Percentiles rank a stretch among this genome's conserved stretches.
These are phyloP conservation scores for Pyrenophora seminiperda DNA, from an alignment of 2,329 filamentous ascomycete genomes.

Conservation along the genomic window DNA sequence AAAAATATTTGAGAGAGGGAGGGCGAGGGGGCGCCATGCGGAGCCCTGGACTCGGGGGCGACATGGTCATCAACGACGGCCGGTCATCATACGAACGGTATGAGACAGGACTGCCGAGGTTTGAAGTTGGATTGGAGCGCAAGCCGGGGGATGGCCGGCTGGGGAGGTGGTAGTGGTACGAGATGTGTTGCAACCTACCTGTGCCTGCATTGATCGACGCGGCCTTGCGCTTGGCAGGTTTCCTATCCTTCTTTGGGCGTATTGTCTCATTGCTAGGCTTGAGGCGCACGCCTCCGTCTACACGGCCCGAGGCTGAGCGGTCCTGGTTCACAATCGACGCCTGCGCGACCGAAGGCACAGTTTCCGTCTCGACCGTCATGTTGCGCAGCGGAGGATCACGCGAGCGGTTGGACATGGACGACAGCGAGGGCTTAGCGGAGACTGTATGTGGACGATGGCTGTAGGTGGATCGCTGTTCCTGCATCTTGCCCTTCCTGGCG, in stretches of 20 bases:
- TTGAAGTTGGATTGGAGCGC: constrained; percentile 35
- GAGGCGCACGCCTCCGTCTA: constrained; percentile 76
- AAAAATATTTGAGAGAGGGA: constrained; percentile 41
- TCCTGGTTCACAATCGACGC: constrained; percentile 69
- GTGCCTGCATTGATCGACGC: constrained; percentile 72
- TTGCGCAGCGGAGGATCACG: constrained; percentile 76
- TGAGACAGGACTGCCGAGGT: constrained; percentile 39
- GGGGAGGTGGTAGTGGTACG: constrained; percentile 39
- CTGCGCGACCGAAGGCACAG: constrained; percentile 88
- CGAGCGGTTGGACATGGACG: constrained; percentile 69
- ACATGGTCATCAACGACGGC: constrained; percentile 32
- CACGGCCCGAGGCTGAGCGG: constrained; percentile 61
- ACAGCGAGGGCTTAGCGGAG: constrained; percentile 69
- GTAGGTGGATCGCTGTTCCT: constrained; percentile 54
- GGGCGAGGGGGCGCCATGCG: constrained; percentile 28
- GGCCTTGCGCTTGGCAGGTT: constrained; percentile 76
- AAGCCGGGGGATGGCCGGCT: constrained; percentile 32
- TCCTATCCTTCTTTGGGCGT: constrained; percentile 90
- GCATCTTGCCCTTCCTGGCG: constrained; percentile 38
- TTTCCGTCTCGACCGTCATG: constrained; percentile 98
- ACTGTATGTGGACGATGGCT: constrained; percentile 53
- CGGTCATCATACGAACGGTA: constrained; percentile 40
- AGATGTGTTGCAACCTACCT: constrained; percentile 62
- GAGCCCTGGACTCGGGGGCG: constrained; percentile 37
- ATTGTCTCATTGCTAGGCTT: constrained; percentile 97